Evolutionary conservation across 73 alveolate genomes (phyloP).

Genomic region (Tetrahymena malaccensis): DNA sequence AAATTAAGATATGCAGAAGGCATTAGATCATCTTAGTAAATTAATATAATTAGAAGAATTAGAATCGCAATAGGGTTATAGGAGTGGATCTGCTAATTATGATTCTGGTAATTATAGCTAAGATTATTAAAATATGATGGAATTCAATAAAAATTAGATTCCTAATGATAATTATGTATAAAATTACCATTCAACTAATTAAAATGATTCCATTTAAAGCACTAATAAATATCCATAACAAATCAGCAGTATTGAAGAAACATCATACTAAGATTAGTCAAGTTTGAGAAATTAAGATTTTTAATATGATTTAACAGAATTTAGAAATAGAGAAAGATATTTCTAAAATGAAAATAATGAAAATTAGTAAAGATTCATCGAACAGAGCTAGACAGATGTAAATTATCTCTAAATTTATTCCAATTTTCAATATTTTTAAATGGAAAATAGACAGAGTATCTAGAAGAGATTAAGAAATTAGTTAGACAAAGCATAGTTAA

Average conservation of each 20-base stretch:
- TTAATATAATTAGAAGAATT: neutral
- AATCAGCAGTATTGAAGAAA: neutral
- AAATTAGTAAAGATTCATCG: neutral
- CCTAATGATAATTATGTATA: neutral
- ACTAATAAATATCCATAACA: neutral
- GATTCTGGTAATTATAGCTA: neutral
- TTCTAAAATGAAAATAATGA: neutral
- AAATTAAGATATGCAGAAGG: neutral
- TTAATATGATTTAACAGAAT: neutral
- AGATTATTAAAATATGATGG: neutral
- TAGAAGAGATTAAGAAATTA: neutral
- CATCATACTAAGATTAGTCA: neutral
- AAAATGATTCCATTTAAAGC: neutral
- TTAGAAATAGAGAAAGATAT: neutral
- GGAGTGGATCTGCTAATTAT: neutral
- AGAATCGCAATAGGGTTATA: neutral
- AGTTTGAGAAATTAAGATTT: neutral
- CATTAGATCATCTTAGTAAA: neutral
- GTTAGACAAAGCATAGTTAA: neutral
- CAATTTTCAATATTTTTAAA: neutral
- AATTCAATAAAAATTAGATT: neutral
- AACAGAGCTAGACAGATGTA: neutral
- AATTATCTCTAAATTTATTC: neutral
- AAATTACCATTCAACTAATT: too few species aligned
- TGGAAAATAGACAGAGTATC: neutral